Evolutionary conservation across 2,329 filamentous ascomycete species (phyloP).

Genomic region (Ampelomyces quisqualis): DNA sequence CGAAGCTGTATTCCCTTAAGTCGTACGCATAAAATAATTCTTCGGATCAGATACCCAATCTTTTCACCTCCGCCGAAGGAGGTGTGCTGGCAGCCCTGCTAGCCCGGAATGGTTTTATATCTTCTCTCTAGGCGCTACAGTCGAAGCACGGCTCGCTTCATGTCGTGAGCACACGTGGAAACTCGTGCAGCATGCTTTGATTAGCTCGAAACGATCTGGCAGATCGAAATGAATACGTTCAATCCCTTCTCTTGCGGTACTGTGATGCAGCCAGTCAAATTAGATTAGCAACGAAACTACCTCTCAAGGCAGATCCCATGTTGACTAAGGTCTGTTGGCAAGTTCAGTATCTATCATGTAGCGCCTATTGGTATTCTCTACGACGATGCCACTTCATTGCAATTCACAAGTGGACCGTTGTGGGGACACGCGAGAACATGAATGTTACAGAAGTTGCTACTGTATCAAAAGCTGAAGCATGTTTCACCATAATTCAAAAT

Average conservation of each 20-base stretch:
- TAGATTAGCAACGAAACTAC: constrained; percentile 48
- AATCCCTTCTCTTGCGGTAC: constrained; percentile 61
- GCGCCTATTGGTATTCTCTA: too few species aligned
- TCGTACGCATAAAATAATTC: constrained; percentile 56
- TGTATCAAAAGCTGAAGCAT: too few species aligned
- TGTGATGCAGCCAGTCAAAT: constrained; percentile 57
- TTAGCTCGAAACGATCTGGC: constrained; percentile 48
- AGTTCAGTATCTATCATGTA: too few species aligned
- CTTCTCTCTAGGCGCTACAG: constrained; percentile 51
- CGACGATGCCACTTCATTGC: too few species aligned
- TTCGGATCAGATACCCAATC: constrained; percentile 59
- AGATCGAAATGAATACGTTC: constrained; percentile 57
- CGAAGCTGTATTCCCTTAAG: constrained; percentile 56
- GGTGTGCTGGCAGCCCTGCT: constrained; percentile 52
- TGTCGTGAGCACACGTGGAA: constrained; percentile 50
- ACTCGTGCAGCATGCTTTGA: constrained; percentile 45
- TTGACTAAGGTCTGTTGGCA: too few species aligned
- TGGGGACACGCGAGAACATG: too few species aligned
- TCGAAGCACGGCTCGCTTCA: constrained; percentile 57
- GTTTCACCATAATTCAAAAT: too few species aligned
- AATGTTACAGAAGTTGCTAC: too few species aligned
- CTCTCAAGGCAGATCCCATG: constrained; percentile 30
- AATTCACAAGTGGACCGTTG: too few species aligned
- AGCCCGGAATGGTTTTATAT: constrained; percentile 53
- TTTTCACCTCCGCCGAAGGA: constrained; percentile 57